Evolutionary conservation across 352 stramenopile species (phyloP), one percentile per base, ranked within the genome.

Genomic region (Globisporangium iwayamae): DNA sequence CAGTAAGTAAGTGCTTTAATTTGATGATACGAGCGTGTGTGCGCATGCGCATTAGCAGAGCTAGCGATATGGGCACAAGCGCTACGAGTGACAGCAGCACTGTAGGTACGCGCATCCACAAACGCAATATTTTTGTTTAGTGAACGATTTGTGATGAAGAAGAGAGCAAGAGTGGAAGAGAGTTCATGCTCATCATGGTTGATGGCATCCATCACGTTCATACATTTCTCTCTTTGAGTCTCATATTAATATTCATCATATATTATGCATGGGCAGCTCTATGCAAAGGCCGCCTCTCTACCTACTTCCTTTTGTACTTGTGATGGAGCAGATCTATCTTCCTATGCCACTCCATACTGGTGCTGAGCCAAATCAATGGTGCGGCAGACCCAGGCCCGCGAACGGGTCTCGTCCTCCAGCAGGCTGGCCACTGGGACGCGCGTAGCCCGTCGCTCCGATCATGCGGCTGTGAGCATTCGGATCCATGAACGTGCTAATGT

Each of bases 361-460:
- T 8, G 18, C n/a, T 66, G 25, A 28, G 25, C 25, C 25, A 28
- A 28, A 28, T 28, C n/a, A 69, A 53, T 83, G 69, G 58, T 79
- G 68, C 4, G 81, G 81, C 60, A 90, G 60, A n/a, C 83, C 85
- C 22, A 92, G 67, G 9, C 85, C 85, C 6, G 85, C 83, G 69
- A 94, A 94, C 45, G 85, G 85, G 56, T 94, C 85, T 56, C 83
- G 75, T 50, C 69, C 48, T 43, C 69, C 73, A 3, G 65, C 43
- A 18, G 62, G 59, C 5, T 57, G 52, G 14, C 62, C 69, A 45
- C 39, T 13, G 36, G 45, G 60, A 25, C 34, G 60, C 16, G 28
- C 51, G 32, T 60, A 55, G 11, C 57, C 54, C 32, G 18, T 16
- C 57, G 46, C 41, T 55, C 61, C 52, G 28, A 48, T 60, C 14